Evolutionary conservation across 2,329 filamentous ascomycete genomes (phyloP), one percentile per base, ranked within the genome.

Genomic region (Xylariaceae sp.): DNA sequence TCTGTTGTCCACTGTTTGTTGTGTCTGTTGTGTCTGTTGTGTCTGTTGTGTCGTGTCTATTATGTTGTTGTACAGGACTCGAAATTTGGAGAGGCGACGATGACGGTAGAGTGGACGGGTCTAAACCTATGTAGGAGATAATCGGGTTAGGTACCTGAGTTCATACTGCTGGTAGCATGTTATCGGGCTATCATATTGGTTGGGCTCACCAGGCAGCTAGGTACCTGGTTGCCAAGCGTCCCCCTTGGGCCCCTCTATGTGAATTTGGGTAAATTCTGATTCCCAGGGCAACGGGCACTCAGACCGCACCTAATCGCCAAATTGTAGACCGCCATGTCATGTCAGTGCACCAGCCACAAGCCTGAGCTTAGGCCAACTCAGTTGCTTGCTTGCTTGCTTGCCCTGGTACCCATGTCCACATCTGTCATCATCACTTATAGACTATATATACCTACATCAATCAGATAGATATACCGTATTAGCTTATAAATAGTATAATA

Each of bases 31-130:
- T 29, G 26, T 29, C 10, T 29, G 26, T 6, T 29, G 26, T 5
- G 32, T 37, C 14, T 37, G 7, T 12, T 12, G 32, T 37, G 32
- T 37, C 3, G 9, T 37, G n/a, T n/a, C n/a, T n/a, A n/a, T n/a
- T n/a, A n/a, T n/a, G n/a, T 37, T 37, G 32, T 37, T 37, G 32
- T 37, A 37, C 32, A 37, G 32, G 32, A 37, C 32, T 37, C 12
- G 32, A 37, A 37, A 46, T 46, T 20, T 37, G 45, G 43, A 44
- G 44, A 41, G 57, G 54, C 47, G 54, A 41, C 51, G 54, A 57
- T 60, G 54, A 54, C 51, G 57, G 52, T 20, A 20, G 42, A 37
- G 10, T 47, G 21, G 29, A 20, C 32, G 6, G 14, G 14, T 10
- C 32, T 37, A 40, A 9, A 26, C 23, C 23, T 46, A 18, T 29